phyloP scores from a whole-genome alignment of 1,284 basidiomycete species.

The Trichosporon ovoides region DNA sequence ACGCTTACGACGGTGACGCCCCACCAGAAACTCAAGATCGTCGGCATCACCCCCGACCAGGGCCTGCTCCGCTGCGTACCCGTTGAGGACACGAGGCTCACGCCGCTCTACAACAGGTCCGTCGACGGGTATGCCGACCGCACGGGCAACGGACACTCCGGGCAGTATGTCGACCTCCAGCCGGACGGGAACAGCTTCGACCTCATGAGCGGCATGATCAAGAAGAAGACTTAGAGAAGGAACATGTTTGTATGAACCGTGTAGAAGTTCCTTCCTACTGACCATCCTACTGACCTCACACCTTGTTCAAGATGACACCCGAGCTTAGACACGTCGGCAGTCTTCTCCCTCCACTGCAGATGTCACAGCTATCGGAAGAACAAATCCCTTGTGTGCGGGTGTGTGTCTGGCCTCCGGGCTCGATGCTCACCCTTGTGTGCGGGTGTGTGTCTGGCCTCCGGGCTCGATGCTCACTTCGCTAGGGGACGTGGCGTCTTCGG shows the following conservation, averaged over 20 bases:
- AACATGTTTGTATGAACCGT: background rate
- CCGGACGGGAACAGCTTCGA: constrained; percentile 98
- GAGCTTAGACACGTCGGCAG: constrained; percentile 39
- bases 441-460: background rate
- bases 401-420: background rate
- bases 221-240: constrained; percentile 52
- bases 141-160: constrained; percentile 7
- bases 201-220: constrained; percentile 84
- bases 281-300: background rate
- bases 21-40: constrained; percentile 65
- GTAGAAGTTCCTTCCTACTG: background rate
- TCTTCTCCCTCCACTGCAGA: constrained; percentile 25
- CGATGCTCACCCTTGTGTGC: background rate
- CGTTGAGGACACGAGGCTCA: constrained; percentile 46
- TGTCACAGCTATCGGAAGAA: constrained; percentile 41
- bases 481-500: constrained; percentile 5
- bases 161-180: constrained; percentile 59
- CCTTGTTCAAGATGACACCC: constrained; percentile 4
- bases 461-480: background rate
- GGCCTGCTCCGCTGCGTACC: constrained; percentile 80
- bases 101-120: constrained; percentile 33
- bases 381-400: constrained; percentile 8
- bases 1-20: constrained; percentile 72
- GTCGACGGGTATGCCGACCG: constrained; percentile 38
- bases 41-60: constrained; percentile 79